These are phyloP conservation scores for Choiromyces venosus DNA, from an alignment of 495 filamentous ascomycete genomes.

Conservation along the genomic window DNA sequence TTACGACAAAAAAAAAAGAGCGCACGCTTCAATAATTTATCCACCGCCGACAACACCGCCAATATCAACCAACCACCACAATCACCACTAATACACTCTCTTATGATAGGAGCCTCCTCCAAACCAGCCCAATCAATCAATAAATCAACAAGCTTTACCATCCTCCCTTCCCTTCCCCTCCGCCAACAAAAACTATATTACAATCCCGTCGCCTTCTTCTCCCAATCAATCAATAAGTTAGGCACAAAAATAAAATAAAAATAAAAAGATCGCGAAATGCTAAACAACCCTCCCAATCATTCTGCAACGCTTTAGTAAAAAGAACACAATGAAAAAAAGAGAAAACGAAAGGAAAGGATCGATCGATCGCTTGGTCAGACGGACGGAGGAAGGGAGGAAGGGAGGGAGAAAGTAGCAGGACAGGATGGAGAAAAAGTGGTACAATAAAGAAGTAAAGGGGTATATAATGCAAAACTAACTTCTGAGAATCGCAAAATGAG, in stretches of 20 bases:
- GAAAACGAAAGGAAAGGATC: slow-evolving; percentile 16
- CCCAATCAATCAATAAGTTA: slow-evolving; percentile 5
- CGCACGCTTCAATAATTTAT: neutral
- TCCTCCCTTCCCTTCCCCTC: neutral
- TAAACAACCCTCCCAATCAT: slow-evolving; percentile 14
- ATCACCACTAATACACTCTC: neutral
- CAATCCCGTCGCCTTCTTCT: neutral
- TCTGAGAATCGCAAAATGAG: neutral
- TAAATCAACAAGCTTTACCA: neutral
- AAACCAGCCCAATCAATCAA: slow-evolving; percentile 13
- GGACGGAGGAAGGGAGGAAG: neutral
- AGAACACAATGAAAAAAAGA: slow-evolving; percentile 17
- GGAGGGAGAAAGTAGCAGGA: neutral
- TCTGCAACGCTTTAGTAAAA: neutral
- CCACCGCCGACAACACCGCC: neutral
- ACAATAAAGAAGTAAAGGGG: neutral
- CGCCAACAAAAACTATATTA: slow-evolving; percentile 6
- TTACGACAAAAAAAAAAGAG: neutral
- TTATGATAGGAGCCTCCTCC: too few relatives aligned
- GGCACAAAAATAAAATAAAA: slow-evolving; percentile 1
- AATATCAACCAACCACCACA: too few relatives aligned
- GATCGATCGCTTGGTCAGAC: neutral
- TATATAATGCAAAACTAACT: neutral
- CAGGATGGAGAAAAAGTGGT: neutral
- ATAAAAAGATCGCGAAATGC: neutral